A percentile compares a stretch with the other conserved stretches of the same genome.
Evolutionary conservation across 2,329 filamentous ascomycete species (phyloP).

Genomic region (Hortaea sp.): DNA sequence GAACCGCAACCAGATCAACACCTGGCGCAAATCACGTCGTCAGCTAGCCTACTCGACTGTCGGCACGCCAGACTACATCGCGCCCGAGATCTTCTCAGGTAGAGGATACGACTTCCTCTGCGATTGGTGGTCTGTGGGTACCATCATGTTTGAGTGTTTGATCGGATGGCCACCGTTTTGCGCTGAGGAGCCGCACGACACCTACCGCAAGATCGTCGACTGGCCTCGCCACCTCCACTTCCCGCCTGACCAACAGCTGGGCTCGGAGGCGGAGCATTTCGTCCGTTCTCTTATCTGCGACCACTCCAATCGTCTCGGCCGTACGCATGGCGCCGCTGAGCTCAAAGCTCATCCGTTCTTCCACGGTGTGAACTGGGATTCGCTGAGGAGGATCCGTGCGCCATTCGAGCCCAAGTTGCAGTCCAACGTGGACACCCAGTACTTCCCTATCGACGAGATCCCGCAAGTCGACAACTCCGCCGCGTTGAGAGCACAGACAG

Average conservation of each 20-base stretch:
- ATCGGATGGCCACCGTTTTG: slow-evolving; percentile 99
- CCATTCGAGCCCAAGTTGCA: slow-evolving; percentile 91
- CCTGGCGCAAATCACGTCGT: slow-evolving; percentile 91
- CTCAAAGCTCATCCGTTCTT: slow-evolving; percentile 95
- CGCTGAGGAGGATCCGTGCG: slow-evolving; percentile 80
- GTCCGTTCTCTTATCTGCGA: slow-evolving; percentile 93
- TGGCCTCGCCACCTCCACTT: slow-evolving; percentile 95
- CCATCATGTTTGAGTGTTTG: slow-evolving; percentile 99
- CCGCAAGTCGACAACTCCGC: slow-evolving; percentile 92
- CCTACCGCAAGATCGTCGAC: slow-evolving; percentile 98
- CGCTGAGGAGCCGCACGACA: slow-evolving; percentile 93
- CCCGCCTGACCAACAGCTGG: slow-evolving; percentile 85
- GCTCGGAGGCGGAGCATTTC: slow-evolving; percentile 79
- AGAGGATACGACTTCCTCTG: slow-evolving; percentile 94
- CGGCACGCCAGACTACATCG: slow-evolving; percentile 96
- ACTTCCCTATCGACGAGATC: slow-evolving; percentile 98
- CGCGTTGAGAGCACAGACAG: slow-evolving; percentile 71
- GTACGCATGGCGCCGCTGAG: slow-evolving; percentile 70
- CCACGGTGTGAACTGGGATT: slow-evolving; percentile 91
- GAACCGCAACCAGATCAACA: slow-evolving; percentile 96
- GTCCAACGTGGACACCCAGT: slow-evolving; percentile 90
- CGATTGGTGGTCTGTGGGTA: slow-evolving; percentile 98
- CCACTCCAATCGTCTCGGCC: slow-evolving; percentile 80
- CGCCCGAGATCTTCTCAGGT: slow-evolving; percentile 93
- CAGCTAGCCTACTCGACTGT: slow-evolving; percentile 98